Evolutionary conservation across 2,329 filamentous ascomycete genomes (phyloP), one percentile per base, ranked within the genome.

Genomic region (Verticillium tricorpus): DNA sequence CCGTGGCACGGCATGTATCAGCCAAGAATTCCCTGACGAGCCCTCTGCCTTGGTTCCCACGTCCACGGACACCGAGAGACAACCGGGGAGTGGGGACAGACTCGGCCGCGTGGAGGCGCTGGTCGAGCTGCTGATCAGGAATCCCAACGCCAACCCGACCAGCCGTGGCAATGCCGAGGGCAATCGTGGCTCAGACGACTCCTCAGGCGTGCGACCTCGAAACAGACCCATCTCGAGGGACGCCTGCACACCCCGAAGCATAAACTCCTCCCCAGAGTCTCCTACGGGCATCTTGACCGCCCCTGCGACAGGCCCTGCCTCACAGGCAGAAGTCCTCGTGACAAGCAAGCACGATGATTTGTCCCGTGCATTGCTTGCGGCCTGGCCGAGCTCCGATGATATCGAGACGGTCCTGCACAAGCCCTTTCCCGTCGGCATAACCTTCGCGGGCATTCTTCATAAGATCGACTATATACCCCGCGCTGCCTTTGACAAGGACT

Each of bases 21-120:
- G 80, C 63, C 83, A 86, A 64, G 80, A 83, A 58, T 76, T 77
- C 28, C 72, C 73, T 2, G 76, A 80, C 22, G 68, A 73, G 5
- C 63, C 66, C 50, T 69, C 76, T 40, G 5, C 15, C 37, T 15
- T 3, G 37, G 35, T 37, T 15, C 8, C 15, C 35, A 35, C 34
- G 9, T 35, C 34, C 34, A 35, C 9, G 9, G 34, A 14, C 2
- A 79, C 81, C 62, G 72, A 72, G 45, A 73, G 75, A 35, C 61
- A 65, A 32, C 61, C 65, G 59, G 67, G 81, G 4, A 70, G 75
- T 0, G 17, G 37, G 2, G 77, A 80, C 64, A 74, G 80, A 2
- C 71, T 83, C 3, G 76, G 73, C 22, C 74, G 78, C 0, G 72
- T 84, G 3, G 81, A 83, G 65, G 72, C 74, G 31, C 72, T 83